Base-by-base conservation (phyloP, 352 stramenopile species). In the Globisporangium emineosum region DNA sequence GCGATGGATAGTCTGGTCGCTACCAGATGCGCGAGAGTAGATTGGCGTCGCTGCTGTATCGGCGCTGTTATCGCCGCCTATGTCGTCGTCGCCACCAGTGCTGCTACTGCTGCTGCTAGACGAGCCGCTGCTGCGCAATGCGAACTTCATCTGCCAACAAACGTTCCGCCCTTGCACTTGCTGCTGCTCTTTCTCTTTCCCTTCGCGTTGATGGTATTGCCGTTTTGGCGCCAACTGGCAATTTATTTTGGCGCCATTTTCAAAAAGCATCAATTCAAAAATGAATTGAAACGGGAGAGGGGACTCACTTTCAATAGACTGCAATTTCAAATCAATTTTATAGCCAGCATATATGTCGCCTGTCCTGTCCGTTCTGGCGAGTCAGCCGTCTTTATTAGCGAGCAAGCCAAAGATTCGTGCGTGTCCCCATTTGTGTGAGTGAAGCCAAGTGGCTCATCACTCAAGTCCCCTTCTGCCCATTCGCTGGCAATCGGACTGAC, bases 211-310 rank as follows among this genome's bases (percentile, higher is more conserved):
- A 25, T 30, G 45, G 9, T 19, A 4, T 61, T 61, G 35, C n/a
- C 33, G 17, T 45, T 63, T 54, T 54, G 40, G 23, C 40, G 27
- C 27, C 50, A 56, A 57, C 37, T 45, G 37, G 37, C 5, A 43
- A 52, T 7, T 23, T 52, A 19, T 21, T 30, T 55, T 55, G 50
- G 50, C 50, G 50, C 50, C 50, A 35, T 56, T 57, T 57, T 40
- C 49, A 37, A 57, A 57, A 43, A 13, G 12, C 19, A 33, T 19
- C 56, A 63, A 63, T 56, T 63, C 42, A 64, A 56, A 64, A 57
- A 54, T 56, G 43, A 64, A 64, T 64, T 57, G 58, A 25, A 10
- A 3, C 1, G 25, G 27, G n/a, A 57, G 58, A 56, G 58, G 57
- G 57, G 58, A 64, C n/a, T n/a, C 42, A 35, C 0, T 17, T n/a